A percentile compares a stretch with the other conserved stretches of the same genome.
These are phyloP conservation scores for Lipomyces starkeyi DNA, from an alignment of 805 yeast species.

Conservation along the genomic window DNA sequence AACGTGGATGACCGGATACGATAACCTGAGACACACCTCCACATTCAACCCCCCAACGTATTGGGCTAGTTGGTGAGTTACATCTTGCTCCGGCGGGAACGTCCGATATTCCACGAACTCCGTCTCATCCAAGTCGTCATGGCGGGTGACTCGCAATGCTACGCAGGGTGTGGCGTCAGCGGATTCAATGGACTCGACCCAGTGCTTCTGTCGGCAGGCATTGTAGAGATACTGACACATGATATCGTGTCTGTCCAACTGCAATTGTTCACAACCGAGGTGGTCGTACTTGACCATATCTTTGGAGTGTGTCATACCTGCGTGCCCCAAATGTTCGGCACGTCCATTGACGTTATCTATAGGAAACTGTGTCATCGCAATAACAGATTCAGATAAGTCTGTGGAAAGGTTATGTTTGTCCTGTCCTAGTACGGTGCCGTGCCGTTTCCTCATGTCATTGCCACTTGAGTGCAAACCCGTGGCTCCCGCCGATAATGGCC, in stretches of 20 bases:
- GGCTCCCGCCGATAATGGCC: background rate
- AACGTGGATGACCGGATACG: constrained; percentile 24
- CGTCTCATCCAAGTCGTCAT: background rate
- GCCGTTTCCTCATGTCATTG: background rate
- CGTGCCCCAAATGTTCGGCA: background rate
- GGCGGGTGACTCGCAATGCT: constrained; percentile 18
- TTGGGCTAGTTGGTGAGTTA: background rate
- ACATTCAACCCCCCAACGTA: constrained; percentile 28
- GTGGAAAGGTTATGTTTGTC: background rate
- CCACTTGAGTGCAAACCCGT: background rate
- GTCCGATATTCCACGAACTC: constrained; percentile 15
- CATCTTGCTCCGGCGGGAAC: constrained; percentile 18
- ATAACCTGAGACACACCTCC: constrained; percentile 22
- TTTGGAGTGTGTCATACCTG: background rate
- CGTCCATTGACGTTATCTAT: background rate
- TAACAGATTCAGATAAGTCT: background rate
- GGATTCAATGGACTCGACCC: constrained; percentile 20
- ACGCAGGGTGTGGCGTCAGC: constrained; percentile 13
- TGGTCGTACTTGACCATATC: background rate
- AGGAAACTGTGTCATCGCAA: background rate
- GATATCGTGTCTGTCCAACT: constrained; percentile 30
- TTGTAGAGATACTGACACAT: constrained; percentile 30
- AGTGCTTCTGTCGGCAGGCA: constrained; percentile 19
- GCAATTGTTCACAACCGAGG: background rate
- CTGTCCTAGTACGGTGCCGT: background rate